Evolutionary conservation across 2,329 filamentous ascomycete species (phyloP).

Genomic region (Beauveria rudraprayagi): DNA sequence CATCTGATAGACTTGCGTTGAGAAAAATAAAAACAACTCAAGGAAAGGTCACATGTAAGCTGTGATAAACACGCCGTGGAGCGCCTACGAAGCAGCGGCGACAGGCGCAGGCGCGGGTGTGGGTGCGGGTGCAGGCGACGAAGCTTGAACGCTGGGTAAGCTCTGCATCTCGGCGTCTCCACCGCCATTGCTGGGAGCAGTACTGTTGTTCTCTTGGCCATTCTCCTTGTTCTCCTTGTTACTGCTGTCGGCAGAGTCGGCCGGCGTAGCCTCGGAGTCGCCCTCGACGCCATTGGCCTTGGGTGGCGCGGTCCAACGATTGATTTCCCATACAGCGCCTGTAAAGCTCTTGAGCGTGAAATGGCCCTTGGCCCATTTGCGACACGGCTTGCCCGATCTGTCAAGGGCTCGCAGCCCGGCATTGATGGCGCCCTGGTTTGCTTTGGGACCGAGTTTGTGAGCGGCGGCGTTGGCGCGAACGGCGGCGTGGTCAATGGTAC

Average conservation of each 20-base stretch:
- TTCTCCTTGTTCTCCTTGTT: constrained; percentile 61
- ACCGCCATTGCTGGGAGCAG: constrained; percentile 34
- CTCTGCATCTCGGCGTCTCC: constrained; percentile 46
- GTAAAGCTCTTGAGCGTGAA: constrained; percentile 90
- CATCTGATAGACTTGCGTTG: not conserved
- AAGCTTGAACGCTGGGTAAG: constrained; percentile 41
- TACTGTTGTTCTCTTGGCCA: constrained; percentile 40
- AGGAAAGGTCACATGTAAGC: not conserved
- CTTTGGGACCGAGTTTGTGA: constrained; percentile 90
- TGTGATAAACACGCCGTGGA: not conserved
- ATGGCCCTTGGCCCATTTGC: constrained; percentile 78
- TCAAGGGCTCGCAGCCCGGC: constrained; percentile 91
- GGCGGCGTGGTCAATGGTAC: constrained; percentile 48
- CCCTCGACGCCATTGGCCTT: constrained; percentile 40
- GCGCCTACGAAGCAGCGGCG: constrained; percentile 32
- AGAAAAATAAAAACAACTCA: not conserved
- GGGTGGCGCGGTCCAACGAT: constrained; percentile 73
- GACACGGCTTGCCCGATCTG: constrained; percentile 82
- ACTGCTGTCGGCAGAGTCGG: constrained; percentile 42
- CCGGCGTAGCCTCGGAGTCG: constrained; percentile 36
- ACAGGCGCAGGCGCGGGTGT: constrained; percentile 29
- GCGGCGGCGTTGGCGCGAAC: constrained; percentile 40
- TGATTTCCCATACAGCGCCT: constrained; percentile 72
- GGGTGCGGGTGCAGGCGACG: constrained; percentile 39
- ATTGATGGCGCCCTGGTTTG: constrained; percentile 95